A percentile compares a stretch with the other conserved stretches of the same genome.
Evolutionary conservation across 352 stramenopile genomes (phyloP).

Genomic region (Phytophthora agathidicida): DNA sequence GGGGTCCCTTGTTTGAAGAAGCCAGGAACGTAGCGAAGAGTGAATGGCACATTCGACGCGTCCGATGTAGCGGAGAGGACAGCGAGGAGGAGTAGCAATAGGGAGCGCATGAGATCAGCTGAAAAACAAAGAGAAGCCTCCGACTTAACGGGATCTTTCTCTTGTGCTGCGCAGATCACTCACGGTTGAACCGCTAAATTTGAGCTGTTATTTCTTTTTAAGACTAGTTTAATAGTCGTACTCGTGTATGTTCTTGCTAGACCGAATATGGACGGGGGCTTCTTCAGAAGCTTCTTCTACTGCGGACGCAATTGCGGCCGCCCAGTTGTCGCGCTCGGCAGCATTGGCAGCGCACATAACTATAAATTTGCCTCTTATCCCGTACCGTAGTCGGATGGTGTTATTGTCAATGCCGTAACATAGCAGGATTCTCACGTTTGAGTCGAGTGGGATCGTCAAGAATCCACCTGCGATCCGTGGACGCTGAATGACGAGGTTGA

Average conservation of each 20-base stretch:
- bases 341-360: background rate
- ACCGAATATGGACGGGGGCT: too few species aligned
- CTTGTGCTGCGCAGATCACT: slow-evolving; percentile 8
- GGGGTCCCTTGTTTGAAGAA: slow-evolving; percentile 41
- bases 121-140: too few species aligned
- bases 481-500: background rate
- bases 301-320: background rate
- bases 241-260: too few species aligned
- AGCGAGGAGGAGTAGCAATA: background rate
- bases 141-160: slow-evolving; percentile 4
- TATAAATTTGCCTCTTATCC: background rate
- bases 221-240: too few species aligned
- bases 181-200: too few species aligned
- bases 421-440: background rate
- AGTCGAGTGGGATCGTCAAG: background rate
- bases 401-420: background rate
- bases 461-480: background rate
- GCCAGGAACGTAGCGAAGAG: slow-evolving; percentile 38
- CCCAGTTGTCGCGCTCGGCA: background rate
- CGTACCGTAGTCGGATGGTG: background rate
- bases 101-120: slow-evolving; percentile 4
- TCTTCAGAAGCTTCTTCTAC: background rate
- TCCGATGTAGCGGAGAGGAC: background rate
- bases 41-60: slow-evolving; percentile 23
- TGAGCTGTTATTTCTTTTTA: too few species aligned